These are phyloP conservation scores for Cubamyces lactineus DNA, from an alignment of 768 basidiomycete species.

Conservation along the genomic window DNA sequence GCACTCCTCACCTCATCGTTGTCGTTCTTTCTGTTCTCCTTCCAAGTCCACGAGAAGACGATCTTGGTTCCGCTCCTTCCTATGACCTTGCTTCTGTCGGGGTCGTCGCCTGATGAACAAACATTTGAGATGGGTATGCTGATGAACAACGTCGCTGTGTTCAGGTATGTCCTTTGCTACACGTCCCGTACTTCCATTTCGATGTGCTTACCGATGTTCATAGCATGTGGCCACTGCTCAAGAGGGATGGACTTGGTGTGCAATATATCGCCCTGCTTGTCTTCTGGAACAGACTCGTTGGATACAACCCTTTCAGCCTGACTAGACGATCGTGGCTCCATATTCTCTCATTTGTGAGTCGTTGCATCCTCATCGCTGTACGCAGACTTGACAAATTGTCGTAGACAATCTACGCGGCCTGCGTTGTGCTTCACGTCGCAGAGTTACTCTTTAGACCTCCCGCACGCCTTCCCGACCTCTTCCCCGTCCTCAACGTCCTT, in stretches of 20 bases:
- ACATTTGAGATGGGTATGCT: conserved; percentile 73
- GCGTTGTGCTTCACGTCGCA: conserved; percentile 59
- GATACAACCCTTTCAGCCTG: conserved; percentile 67
- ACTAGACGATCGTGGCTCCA: conserved; percentile 53
- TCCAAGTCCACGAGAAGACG: conserved; percentile 96
- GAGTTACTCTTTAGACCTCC: conserved; percentile 70
- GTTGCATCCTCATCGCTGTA: background rate
- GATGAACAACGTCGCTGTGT: conserved; percentile 82
- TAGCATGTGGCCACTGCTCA: conserved; percentile 93
- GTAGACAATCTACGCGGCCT: conserved; percentile 59
- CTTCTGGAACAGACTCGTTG: conserved; percentile 84
- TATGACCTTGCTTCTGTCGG: conserved; percentile 73
- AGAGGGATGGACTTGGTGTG: conserved; percentile 73
- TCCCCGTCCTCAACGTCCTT: conserved; percentile 82
- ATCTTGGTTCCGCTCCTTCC: conserved; percentile 87
- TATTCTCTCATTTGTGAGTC: conserved; percentile 53
- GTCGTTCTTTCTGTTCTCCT: conserved; percentile 96
- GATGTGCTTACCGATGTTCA: background rate
- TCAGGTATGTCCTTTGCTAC: conserved; percentile 61
- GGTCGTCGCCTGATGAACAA: conserved; percentile 45
- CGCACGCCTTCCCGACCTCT: conserved; percentile 81
- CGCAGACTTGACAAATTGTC: background rate
- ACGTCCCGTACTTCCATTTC: conserved; percentile 5
- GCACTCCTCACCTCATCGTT: conserved; percentile 80
- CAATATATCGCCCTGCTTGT: conserved; percentile 71